Conservation (phyloP, 1,284 basidiomycete genomes). For the Ganoderma sinense region DNA sequence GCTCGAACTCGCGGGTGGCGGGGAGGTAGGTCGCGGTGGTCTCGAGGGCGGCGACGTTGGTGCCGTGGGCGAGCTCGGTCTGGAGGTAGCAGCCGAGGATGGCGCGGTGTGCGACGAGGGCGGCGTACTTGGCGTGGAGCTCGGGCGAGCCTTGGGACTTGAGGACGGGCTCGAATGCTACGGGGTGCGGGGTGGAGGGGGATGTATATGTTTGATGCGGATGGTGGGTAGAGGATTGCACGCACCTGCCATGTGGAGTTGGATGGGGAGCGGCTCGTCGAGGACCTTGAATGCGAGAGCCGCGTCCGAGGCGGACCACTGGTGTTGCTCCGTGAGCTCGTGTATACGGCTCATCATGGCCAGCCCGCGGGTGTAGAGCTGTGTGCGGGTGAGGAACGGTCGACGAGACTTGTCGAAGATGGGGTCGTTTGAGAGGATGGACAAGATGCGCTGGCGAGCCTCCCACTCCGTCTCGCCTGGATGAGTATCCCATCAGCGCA, state of each 20-base stretch:
- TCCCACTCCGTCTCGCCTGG: slow-evolving; percentile 60
- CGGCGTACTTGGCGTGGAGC: slow-evolving; percentile 57
- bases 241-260: slow-evolving; percentile 63
- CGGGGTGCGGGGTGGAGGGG: not conserved
- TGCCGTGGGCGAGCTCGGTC: slow-evolving; percentile 82
- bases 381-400: slow-evolving; percentile 57
- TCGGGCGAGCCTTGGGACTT: slow-evolving; percentile 62
- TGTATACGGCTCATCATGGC: slow-evolving; percentile 61
- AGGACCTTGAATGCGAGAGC: slow-evolving; percentile 52
- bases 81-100: slow-evolving; percentile 77
- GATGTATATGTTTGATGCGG: not conserved
- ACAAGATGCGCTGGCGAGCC: slow-evolving; percentile 53
- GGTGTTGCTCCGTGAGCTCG: slow-evolving; percentile 60
- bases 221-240: not conserved
- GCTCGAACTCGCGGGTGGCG: slow-evolving; percentile 74
- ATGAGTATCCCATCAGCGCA: not conserved
- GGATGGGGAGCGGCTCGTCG: slow-evolving; percentile 61
- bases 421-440: slow-evolving; percentile 61
- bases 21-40: slow-evolving; percentile 82
- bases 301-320: slow-evolving; percentile 60
- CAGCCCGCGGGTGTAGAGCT: slow-evolving; percentile 57
- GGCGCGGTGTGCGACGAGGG: slow-evolving; percentile 57
- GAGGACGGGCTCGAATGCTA: slow-evolving; percentile 75
- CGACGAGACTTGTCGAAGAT: slow-evolving; percentile 70
- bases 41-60: slow-evolving; percentile 74